Base-by-base conservation (phyloP, 805 yeast species). In the Yamadazyma philogaea region DNA sequence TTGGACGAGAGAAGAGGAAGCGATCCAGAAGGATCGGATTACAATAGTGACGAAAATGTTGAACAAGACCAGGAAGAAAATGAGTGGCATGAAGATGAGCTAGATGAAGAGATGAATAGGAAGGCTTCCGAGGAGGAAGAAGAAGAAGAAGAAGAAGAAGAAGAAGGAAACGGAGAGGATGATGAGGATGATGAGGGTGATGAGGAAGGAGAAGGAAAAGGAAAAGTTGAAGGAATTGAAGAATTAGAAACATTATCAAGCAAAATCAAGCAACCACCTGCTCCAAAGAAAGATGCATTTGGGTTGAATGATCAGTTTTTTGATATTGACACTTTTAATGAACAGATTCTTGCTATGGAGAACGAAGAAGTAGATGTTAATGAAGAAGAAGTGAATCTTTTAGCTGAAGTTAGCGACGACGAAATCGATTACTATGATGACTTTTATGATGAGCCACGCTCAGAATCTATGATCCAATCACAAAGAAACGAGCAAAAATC, bases 301-400 rank as follows among this genome's bases (percentile, higher is more conserved):
- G 91, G 89, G 1, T 70, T 90, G 22, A 86, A 90, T 57, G 95
- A 87, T 54, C 87, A 81, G 6, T 83, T 89, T 52, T 91, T 91
- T 57, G 81, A 87, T 46, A 78, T 91, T 32, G 95, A 88, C 50
- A 86, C 84, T 41, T 91, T 86, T 68, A 87, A 84, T 63, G 78
- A 75, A 55, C 88, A 82, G 58, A 79, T 81, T n/a, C 56, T 85
- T 32, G 84, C 77, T 3, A 73, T 79, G 52, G 75, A 72, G 28
- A 70, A 71, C 12, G 61, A 50, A 11, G 52, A 55, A 24, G 52
- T 56, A 6, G 49, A 51, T 14, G 50, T 50, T 12, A 73, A 74
- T 30, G 72, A 64, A 19, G 56, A 51, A 14, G 79, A 72, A 26
- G 68, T 67, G 15, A 61, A 61, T 45, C 70, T 69, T 36, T 56